Percentiles rank a stretch among this genome's conserved stretches.
These are phyloP conservation scores for Ascoidea rubescens DNA, from an alignment of 805 yeast species.

Conservation along the genomic window DNA sequence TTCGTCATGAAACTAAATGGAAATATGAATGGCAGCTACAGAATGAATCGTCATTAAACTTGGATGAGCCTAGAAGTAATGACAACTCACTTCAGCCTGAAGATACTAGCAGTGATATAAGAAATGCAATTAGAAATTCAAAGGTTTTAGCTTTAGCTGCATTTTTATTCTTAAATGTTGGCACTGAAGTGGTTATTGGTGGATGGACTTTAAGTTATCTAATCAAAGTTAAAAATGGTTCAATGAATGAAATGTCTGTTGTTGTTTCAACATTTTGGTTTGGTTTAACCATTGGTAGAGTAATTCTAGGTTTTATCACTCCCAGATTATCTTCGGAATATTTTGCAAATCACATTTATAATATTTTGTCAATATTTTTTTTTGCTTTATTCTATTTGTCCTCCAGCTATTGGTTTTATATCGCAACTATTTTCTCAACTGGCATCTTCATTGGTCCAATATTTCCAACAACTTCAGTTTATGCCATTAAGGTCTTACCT, in stretches of 20 bases:
- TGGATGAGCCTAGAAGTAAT: conserved; percentile 9
- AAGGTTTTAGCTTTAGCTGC: conserved; percentile 34
- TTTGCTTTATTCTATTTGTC: conserved; percentile 18
- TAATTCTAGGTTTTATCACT: conserved; percentile 42
- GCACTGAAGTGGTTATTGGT: conserved; percentile 55
- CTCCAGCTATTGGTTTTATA: conserved; percentile 16
- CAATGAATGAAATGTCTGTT: conserved; percentile 35
- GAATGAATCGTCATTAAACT: conserved; percentile 11
- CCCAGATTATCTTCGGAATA: conserved; percentile 33
- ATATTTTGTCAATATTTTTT: conserved; percentile 19
- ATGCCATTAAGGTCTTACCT: conserved; percentile 52
- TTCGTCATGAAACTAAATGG: conserved; percentile 26
- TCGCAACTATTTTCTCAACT: conserved; percentile 29
- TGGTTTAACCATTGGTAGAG: conserved; percentile 54
- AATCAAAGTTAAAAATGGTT: conserved; percentile 36
- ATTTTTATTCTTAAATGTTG: conserved; percentile 49
- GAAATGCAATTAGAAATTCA: conserved; percentile 16
- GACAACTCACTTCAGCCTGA: conserved; percentile 3
- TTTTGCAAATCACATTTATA: conserved; percentile 21
- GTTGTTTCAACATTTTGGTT: conserved; percentile 62
- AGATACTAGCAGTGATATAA: conserved; percentile 3
- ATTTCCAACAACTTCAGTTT: conserved; percentile 60
- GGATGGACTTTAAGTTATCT: conserved; percentile 61
- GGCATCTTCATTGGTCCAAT: conserved; percentile 59
- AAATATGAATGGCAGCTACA: conserved; percentile 19